Base-by-base conservation (phyloP, 2,329 filamentous ascomycete genomes). In the Anthostomella pinea region DNA sequence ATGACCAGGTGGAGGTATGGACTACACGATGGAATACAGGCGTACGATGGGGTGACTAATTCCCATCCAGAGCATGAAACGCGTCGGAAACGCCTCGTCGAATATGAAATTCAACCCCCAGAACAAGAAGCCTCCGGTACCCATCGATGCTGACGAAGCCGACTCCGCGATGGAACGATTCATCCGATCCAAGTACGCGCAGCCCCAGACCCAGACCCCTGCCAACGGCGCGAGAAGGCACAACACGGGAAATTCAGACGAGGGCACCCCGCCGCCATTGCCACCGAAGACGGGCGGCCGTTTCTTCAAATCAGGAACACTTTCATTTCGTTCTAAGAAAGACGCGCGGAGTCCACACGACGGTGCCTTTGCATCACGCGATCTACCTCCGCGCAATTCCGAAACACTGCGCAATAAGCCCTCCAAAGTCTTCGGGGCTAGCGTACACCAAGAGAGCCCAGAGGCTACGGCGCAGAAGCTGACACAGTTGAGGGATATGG, bases 101-200 rank as follows among this genome's bases (percentile, higher is more conserved):
- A 98, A 98, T 70, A 83, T 85, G 61, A 78, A 81, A 40, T 96
- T 88, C 68, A 98, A 98, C 58, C 85, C 93, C 18, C 78, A 85
- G 51, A 89, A 87, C 64, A 78, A 85, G 52, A 85, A 82, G 53
- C 83, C 93, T 2, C 79, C 91, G 4, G 82, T 96, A 11, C 90
- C 93, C 1, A 75, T 95, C 52, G 93, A 97, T 57, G 80, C 80
- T 24, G 93, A 98, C 65, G 90, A 97, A 67, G 86, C 85, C 31
- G 91, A 98, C 60, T 85, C 87, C 8, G 88, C 86, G 18, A 93
- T 98, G 85, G 93, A 98, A 65, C 79, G 87, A 43, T 97, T 91
- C 63, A 95, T 98, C 51, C 77, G 91, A 43, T 83, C 91, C 57
- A 98, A 98, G 64, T 98, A 98, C 64, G 81, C 90, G 58, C 81